phyloP scores from a whole-genome alignment of 805 yeast genomes.

The Metschnikowia reukaufii region DNA sequence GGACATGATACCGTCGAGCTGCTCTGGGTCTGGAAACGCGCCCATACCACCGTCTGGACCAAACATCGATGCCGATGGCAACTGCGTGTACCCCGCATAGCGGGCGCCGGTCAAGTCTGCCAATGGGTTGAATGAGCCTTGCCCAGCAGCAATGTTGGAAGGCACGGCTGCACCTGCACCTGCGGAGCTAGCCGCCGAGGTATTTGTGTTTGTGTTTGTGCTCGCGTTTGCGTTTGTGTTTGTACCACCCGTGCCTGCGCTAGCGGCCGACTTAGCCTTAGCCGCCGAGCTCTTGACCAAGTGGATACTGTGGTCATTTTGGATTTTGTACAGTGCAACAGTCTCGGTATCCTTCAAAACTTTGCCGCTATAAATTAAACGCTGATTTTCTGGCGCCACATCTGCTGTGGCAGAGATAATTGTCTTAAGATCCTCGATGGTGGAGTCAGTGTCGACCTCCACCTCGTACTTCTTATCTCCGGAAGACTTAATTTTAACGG shows the following conservation, averaged over 20 bases:
- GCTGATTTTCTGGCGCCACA: constrained; percentile 74
- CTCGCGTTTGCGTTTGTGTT: background rate
- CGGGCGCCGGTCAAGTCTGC: constrained; percentile 94
- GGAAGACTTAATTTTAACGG: constrained; percentile 46
- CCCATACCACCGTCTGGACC: constrained; percentile 96
- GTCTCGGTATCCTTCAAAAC: constrained; percentile 85
- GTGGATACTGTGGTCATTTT: constrained; percentile 84
- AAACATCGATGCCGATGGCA: constrained; percentile 85
- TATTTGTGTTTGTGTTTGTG: background rate
- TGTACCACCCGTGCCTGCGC: constrained; percentile 17
- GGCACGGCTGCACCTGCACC: constrained; percentile 49
- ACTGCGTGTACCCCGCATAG: constrained; percentile 86
- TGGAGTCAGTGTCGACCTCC: constrained; percentile 48
- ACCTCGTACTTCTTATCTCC: constrained; percentile 82
- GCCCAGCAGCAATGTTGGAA: constrained; percentile 81
- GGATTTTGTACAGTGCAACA: constrained; percentile 73
- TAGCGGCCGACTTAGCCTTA: constrained; percentile 18
- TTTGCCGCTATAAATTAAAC: constrained; percentile 91
- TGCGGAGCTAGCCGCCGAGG: background rate
- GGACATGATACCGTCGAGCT: constrained; percentile 70
- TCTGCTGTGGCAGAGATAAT: constrained; percentile 59
- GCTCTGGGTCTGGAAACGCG: constrained; percentile 69
- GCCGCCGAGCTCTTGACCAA: constrained; percentile 67
- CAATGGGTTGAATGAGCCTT: constrained; percentile 83
- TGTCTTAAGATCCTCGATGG: constrained; percentile 69